Base-by-base conservation (phyloP, 2,329 filamentous ascomycete genomes). In the Ascochyta rabiei region DNA sequence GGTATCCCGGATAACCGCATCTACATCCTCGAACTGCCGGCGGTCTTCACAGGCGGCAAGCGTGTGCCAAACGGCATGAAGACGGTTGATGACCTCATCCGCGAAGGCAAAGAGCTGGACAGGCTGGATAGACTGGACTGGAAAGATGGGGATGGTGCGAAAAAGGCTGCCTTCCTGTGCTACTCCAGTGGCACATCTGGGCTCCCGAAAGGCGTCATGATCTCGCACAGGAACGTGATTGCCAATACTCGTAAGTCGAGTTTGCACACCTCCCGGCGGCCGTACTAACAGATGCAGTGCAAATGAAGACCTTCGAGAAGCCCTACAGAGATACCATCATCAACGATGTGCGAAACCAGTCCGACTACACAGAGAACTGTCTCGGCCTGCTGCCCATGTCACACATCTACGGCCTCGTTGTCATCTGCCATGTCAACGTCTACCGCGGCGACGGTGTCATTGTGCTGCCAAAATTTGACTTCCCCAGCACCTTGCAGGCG, bases 181-280 rank as follows among this genome's bases (percentile, higher is more conserved):
- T 93, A 91, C 72, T 91, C 88, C 0, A 90, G 87, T 70, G 90
- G 90, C 18, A 93, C 90, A 1, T 92, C 89, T 10, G 90, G 90
- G 3, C 76, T 93, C 33, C 90, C 90, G 15, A 91, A 92, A 87
- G 90, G 89, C 39, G 90, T 93, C 48, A 91, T 90, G 86, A 89
- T 93, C 55, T 89, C 89, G 3, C 90, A 93, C 70, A 77, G 78
- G 33, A 93, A 93, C 61, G 87, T 93, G 38, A 93, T 93, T 42
- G 84, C 89, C 47, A 93, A 93, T 68, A 82, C 86, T 0, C 37
- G 70, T 72, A 66, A 51, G 67, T 46, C 16, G 19, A 30, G 13
- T 8, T 12, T 15, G 9, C 2, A n/a, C 6, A 31, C 8, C 18
- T 24, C 4, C 28, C 23, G 7, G 15, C 5, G 8, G 5, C 19